Evolutionary conservation across 176 grass and related monocot genomes (phyloP).

Genomic region (Avena atlantica): DNA sequence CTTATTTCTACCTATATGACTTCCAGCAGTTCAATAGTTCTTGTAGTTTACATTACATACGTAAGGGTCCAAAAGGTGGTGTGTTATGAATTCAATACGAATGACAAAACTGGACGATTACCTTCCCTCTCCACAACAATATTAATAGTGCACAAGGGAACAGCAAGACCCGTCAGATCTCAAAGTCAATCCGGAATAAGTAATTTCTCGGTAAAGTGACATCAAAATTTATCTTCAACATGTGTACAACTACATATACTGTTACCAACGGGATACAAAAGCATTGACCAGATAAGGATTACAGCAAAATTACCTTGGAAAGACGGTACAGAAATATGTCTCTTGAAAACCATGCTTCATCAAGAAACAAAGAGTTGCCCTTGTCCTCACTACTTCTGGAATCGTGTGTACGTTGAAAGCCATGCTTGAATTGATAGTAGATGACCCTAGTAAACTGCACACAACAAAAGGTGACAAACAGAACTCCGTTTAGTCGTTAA

Average conservation of each 20-base stretch:
- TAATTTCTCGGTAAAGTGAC: background rate
- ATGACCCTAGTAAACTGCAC: conserved; percentile 82
- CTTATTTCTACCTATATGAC: background rate
- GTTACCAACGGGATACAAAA: background rate
- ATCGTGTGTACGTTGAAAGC: conserved; percentile 63
- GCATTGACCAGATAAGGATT: conserved; percentile 19
- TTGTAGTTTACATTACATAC: background rate
- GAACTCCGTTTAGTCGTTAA: background rate
- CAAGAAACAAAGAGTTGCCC: conserved; percentile 62
- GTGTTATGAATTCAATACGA: background rate
- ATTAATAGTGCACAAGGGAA: background rate
- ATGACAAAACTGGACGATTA: background rate
- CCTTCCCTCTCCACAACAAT: background rate
- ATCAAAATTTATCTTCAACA: conserved; percentile 23
- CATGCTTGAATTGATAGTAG: conserved; percentile 79
- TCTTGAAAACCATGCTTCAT: conserved; percentile 87
- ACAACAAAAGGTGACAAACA: conserved; percentile 12
- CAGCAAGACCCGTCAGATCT: background rate
- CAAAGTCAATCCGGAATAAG: no score
- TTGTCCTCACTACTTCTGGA: conserved; percentile 37
- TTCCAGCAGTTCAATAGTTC: background rate
- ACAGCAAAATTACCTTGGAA: conserved; percentile 82
- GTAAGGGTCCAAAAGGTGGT: background rate
- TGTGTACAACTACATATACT: background rate
- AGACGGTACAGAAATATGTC: conserved; percentile 79